These are phyloP conservation scores for Castanea crenata DNA, from an alignment of 306 rosid genomes.

Conservation along the genomic window DNA sequence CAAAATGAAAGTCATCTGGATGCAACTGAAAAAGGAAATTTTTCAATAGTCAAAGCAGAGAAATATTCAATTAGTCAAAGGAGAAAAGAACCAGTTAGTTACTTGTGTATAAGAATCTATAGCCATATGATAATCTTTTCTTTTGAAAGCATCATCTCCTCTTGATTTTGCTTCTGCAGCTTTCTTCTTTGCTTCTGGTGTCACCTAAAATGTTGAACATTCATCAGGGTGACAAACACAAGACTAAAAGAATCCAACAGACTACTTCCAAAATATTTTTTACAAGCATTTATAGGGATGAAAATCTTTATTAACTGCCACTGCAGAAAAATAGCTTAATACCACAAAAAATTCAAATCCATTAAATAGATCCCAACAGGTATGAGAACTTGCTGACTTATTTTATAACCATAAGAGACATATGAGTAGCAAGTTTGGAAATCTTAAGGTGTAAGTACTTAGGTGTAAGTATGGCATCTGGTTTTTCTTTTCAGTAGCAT, in stretches of 20 bases:
- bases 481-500: not conserved
- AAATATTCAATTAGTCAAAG: not conserved
- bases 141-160: conserved; percentile 83
- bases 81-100: conserved; percentile 19
- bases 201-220: conserved; percentile 48
- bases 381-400: not conserved
- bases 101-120: conserved; percentile 93
- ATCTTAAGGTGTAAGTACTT: not conserved
- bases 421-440: not conserved
- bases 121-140: conserved; percentile 58
- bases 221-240: conserved; percentile 3
- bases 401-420: not conserved
- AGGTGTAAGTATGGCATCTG: too few species aligned
- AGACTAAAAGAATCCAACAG: not conserved
- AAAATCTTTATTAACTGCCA: not conserved
- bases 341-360: not conserved
- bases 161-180: conserved; percentile 92
- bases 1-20: not conserved
- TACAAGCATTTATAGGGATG: not conserved
- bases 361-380: not conserved
- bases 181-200: conserved; percentile 76
- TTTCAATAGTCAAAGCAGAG: conserved; percentile 4
- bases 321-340: not conserved
- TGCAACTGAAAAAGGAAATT: conserved; percentile 10
- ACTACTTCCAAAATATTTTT: not conserved